These are phyloP conservation scores for Daphne laureola DNA, from an alignment of 441 rosid genomes.

Conservation along the genomic window DNA sequence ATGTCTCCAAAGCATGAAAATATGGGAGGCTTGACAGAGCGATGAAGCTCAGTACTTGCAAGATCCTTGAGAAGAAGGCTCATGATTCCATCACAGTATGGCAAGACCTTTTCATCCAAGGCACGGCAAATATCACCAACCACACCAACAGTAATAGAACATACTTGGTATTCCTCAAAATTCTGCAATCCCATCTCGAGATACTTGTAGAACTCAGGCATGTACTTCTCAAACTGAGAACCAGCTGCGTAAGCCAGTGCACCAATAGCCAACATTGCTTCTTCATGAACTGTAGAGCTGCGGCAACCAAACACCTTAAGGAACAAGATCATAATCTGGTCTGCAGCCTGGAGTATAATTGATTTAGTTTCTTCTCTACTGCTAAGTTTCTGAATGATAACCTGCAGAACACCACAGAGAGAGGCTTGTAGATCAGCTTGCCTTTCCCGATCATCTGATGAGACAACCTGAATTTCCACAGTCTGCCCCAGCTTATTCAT, in stretches of 20 bases:
- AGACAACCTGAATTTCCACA: slow-evolving; percentile 59
- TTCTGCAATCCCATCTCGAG: slow-evolving; percentile 86
- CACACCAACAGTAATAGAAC: slow-evolving; percentile 86
- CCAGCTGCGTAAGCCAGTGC: slow-evolving; percentile 89
- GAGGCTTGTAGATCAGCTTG: slow-evolving; percentile 89
- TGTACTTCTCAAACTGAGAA: slow-evolving; percentile 66
- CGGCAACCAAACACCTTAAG: slow-evolving; percentile 78
- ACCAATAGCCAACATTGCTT: slow-evolving; percentile 97
- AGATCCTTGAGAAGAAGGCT: slow-evolving; percentile 63
- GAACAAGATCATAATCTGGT: slow-evolving; percentile 80
- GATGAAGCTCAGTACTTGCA: slow-evolving; percentile 69
- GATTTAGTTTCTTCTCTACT: slow-evolving; percentile 51
- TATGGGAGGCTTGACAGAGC: slow-evolving; percentile 90
- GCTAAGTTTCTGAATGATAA: slow-evolving; percentile 83
- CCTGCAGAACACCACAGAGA: slow-evolving; percentile 91
- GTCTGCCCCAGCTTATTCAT: slow-evolving; percentile 72
- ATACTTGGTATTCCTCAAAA: slow-evolving; percentile 88
- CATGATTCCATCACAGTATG: slow-evolving; percentile 90
- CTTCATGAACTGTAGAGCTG: slow-evolving; percentile 97
- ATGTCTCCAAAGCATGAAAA: slow-evolving; percentile 91
- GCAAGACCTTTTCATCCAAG: slow-evolving; percentile 60
- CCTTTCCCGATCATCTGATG: slow-evolving; percentile 86
- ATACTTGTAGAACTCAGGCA: slow-evolving; percentile 71
- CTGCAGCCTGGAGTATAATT: slow-evolving; percentile 60
- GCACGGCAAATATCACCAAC: slow-evolving; percentile 95